Evolutionary conservation across 257 asterid species (phyloP).

Genomic region (Parsonsia alboflavescens): DNA sequence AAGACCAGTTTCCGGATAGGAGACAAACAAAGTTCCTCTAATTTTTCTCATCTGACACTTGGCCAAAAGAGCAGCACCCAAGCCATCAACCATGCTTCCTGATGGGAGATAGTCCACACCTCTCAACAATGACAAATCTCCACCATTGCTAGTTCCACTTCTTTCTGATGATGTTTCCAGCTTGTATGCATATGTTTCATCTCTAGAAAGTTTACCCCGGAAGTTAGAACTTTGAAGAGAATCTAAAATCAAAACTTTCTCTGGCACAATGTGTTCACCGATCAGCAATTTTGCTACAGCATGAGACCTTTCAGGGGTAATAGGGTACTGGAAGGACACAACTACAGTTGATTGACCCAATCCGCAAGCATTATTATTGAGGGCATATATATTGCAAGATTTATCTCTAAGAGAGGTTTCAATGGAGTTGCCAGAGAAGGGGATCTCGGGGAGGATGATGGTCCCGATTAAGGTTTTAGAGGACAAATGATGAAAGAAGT

Average conservation of each 20-base stretch:
- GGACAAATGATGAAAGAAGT: slow-evolving; percentile 59
- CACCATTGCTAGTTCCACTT: slow-evolving; percentile 22
- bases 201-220: slow-evolving; percentile 73
- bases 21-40: slow-evolving; percentile 57
- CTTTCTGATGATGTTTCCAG: slow-evolving; percentile 73
- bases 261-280: slow-evolving; percentile 61
- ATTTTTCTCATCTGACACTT: slow-evolving; percentile 71
- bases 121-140: slow-evolving; percentile 36
- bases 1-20: slow-evolving; percentile 83
- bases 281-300: slow-evolving; percentile 65
- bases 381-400: slow-evolving; percentile 75
- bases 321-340: slow-evolving; percentile 60
- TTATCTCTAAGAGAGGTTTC: slow-evolving; percentile 64
- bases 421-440: slow-evolving; percentile 61
- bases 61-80: slow-evolving; percentile 77
- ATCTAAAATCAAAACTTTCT: slow-evolving; percentile 75
- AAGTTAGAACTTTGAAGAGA: slow-evolving; percentile 66
- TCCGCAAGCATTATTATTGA: slow-evolving; percentile 37
- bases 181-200: slow-evolving; percentile 65
- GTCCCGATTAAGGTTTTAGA: slow-evolving; percentile 62
- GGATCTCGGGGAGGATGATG: slow-evolving; percentile 74
- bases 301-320: slow-evolving; percentile 76
- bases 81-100: slow-evolving; percentile 89
- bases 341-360: slow-evolving; percentile 37
- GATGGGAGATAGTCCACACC: slow-evolving; percentile 78